Base-by-base conservation (phyloP, 371 early-diverging fungal genomes). In the Mortierella sp. region DNA sequence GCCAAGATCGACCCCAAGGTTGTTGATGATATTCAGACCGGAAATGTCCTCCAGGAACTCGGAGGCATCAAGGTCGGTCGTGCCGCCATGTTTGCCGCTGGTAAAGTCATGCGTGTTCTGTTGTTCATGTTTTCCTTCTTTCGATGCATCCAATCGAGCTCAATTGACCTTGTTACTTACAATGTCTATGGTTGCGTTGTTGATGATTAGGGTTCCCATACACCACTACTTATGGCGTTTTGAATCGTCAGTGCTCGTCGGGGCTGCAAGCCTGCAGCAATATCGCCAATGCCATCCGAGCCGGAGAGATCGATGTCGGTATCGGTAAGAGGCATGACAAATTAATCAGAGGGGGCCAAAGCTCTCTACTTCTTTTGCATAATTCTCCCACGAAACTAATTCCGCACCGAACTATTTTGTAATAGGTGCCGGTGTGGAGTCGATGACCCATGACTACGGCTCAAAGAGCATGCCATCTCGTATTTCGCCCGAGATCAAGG, bases 401-500 rank as follows among this genome's bases (percentile, higher is more conserved):
- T n/a, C 16, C 40, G 31, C 11, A 66, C 24, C 4, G 34, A 6
- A 31, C 3, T n/a, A 45, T 31, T 16, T 63, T 8, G 24, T 47
- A 68, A 40, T 64, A 79, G 79, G 80, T 48, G 85, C 85, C 52
- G 85, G 85, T 58, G 85, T 80, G 29, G 85, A 85, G 53, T 78
- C 81, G 64, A 85, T 85, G 85, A 77, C 85, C 22, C 78, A 85
- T 26, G 78, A 80, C 31, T 80, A 80, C 53, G 75, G 70, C 13
- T 70, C 77, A 37, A 81, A 74, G 71, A 67, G 70, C 41, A 73
- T 70, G 77, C 82, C 82, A 10, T 81, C 90, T 31, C 89, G 93
- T 72, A 89, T 93, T 72, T 94, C 94, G 69, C 92, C 94, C 26
- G 89, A 88, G 67, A 92, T 97, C 71, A 88, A 88, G 58, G 89